A percentile compares a stretch with the other conserved stretches of the same genome.
Evolutionary conservation across 2,329 filamentous ascomycete species (phyloP).

Genomic region (Penicillium sp.): DNA sequence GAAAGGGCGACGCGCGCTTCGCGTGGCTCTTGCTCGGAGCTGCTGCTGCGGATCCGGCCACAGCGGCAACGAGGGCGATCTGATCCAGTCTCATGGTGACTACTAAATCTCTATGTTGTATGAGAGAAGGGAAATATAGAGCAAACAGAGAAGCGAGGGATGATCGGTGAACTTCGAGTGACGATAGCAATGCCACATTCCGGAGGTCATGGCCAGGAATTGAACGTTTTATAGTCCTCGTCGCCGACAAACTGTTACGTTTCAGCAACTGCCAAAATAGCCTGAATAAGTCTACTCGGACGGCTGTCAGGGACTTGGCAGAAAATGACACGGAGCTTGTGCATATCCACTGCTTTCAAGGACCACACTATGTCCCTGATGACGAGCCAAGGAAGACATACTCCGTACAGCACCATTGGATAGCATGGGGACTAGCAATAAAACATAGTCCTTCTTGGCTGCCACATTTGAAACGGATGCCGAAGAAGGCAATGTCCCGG

Average conservation of each 20-base stretch:
- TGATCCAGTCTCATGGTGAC: constrained; percentile 24
- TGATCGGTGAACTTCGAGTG: not conserved
- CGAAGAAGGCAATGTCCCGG: not conserved
- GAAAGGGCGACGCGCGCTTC: constrained; percentile 25
- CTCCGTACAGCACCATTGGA: not conserved
- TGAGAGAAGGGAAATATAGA: not conserved
- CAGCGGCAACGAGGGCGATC: constrained; percentile 23
- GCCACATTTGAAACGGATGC: constrained; percentile 10
- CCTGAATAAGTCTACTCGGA: not conserved
- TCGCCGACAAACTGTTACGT: not conserved
- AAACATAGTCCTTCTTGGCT: constrained; percentile 3
- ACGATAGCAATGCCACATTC: not conserved
- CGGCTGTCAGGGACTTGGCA: not conserved
- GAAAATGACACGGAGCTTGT: constrained; percentile 20
- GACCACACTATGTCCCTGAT: not conserved
- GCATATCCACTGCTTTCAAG: not conserved
- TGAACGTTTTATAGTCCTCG: not conserved
- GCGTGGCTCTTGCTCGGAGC: constrained; percentile 20
- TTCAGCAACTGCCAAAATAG: not conserved
- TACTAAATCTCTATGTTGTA: not conserved
- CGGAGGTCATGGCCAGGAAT: not conserved
- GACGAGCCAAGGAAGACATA: not conserved
- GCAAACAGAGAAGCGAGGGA: not conserved
- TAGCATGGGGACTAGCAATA: not conserved
- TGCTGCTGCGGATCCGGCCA: constrained; percentile 24